Base-by-base conservation (phyloP, 495 filamentous ascomycete genomes). In the Astrothelium macrocarpum region DNA sequence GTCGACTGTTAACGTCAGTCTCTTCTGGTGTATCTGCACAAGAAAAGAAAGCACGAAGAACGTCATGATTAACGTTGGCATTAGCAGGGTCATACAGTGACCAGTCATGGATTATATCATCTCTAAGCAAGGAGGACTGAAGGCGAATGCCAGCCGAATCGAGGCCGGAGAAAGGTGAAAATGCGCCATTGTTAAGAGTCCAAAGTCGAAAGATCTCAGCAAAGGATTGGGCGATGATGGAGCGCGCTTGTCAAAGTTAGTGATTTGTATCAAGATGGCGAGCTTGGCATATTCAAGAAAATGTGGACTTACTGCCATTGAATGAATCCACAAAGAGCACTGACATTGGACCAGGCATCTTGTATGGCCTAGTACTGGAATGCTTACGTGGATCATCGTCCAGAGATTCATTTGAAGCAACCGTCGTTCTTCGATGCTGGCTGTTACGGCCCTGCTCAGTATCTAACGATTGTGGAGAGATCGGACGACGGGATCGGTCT, bases 251-350 rank as follows among this genome's bases (percentile, higher is more conserved):
- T n/a, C 12, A 28, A 3, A 29, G 25, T 56, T 56, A 29, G 0
- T 20, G 16, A 29, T 29, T 56, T 10, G 25, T 29, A 20, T 26
- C 23, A 12, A 20, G 5, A 16, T 29, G 49, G 49, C 9, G n/a
- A 9, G 4, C n/a, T 7, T 28, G 5, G 5, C 5, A 56, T 56
- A 20, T n/a, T 2, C 2, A 16, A 28, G 23, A 56, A 28, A 56
- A 14, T 14, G 14, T 39, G 14, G 34, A 56, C 49, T 29, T 29
- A 56, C 49, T 56, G 20, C 49, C 49, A 56, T 56, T 56, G 25
- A 56, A 56, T 9, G 49, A 56, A 56, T 56, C 49, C 25, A 56
- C 49, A 29, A 56, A 56, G 3, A 56, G 49, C 25, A 56, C 25
- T 29, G 49, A 26, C 2, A 56, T 29, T 20, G 49, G 49, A 56